Conservation (phyloP, 2,329 filamentous ascomycete species). For the Leptodontidium sp. region DNA sequence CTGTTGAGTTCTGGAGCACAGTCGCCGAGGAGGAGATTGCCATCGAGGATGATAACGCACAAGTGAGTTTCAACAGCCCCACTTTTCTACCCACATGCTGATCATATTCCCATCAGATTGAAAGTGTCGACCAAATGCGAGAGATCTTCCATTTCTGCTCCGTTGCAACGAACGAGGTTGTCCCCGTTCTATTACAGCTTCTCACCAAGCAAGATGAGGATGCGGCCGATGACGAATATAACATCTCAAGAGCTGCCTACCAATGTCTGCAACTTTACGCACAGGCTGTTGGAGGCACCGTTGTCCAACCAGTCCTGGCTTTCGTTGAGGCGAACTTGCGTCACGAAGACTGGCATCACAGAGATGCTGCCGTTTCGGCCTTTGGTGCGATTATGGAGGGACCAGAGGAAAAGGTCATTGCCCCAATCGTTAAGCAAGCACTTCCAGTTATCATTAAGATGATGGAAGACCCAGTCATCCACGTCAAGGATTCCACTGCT, state of each 20-base stretch:
- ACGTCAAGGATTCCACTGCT: conserved; percentile 94
- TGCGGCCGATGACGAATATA: conserved; percentile 96
- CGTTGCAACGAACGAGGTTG: conserved; percentile 91
- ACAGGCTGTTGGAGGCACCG: conserved; percentile 84
- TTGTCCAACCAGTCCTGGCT: conserved; percentile 84
- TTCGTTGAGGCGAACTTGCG: conserved; percentile 94
- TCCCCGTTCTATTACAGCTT: conserved; percentile 87
- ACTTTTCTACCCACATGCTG: neutral
- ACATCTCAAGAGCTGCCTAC: conserved; percentile 92
- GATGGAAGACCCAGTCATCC: conserved; percentile 89
- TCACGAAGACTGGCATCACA: conserved; percentile 90
- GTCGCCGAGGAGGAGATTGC: conserved; percentile 98
- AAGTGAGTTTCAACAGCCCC: conserved; percentile 56
- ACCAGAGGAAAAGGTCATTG: conserved; percentile 89
- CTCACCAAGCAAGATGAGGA: conserved; percentile 98
- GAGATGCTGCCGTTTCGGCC: conserved; percentile 94
- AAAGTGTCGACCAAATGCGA: conserved; percentile 66
- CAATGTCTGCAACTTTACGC: conserved; percentile 96
- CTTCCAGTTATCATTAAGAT: conserved; percentile 87
- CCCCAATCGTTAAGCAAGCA: conserved; percentile 95
- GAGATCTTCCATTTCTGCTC: conserved; percentile 96
- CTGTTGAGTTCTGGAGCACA: conserved; percentile 99
- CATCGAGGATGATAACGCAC: conserved; percentile 95
- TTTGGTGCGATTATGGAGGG: conserved; percentile 99
- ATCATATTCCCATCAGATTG: conserved; percentile 37